Evolutionary conservation across 164 flowering plant genomes (phyloP), one percentile per base, ranked within the genome.

Genomic region (Sextonia rubra): DNA sequence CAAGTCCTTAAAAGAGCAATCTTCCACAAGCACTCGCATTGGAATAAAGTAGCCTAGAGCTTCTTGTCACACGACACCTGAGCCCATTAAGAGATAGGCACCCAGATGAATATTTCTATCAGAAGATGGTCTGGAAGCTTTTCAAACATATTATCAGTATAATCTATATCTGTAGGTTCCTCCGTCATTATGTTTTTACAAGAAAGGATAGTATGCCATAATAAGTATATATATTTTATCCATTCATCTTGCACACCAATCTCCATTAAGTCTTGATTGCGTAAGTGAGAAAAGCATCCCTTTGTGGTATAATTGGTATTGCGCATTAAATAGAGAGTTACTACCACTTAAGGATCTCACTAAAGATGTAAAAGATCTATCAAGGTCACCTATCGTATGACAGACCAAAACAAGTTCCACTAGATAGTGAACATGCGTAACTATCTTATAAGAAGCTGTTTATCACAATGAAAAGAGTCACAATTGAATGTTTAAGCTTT

Each of bases 111-210:
- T 49, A 92, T 90, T 71, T 92, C 97, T 70, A 86, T 77, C 47
- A 90, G 76, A 18, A 92, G 83, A 77, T 92, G 97, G 75, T 92
- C 93, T 0, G 94, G 97, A 69, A 92, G 90, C 83, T 81, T 88
- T 67, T 77, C 89, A 76, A 90, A 69, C 61, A 84, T 64, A 55
- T 69, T 64, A 74, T 88, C 85, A 73, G 26, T 71, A 52, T 69
- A 76, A 74, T 72, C 73, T 48, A 72, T 12, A 47, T 60, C 30
- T 44, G 71, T 71, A 44, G 47, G 47, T 49, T 70, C 78, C 68
- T 77, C 75, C 44, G 70, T 79, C 85, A 86, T 80, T 58, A 76
- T 27, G 71, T 17, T 69, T 78, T 85, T 82, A 76, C 72, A 80
- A 47, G 60, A 27, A 18, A 29, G 48, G 47, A 9, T 3, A 18